Percentiles rank a stretch among this genome's conserved stretches.
phyloP scores from a whole-genome alignment of 257 asterid species.

The Thymus mandschuricus region DNA sequence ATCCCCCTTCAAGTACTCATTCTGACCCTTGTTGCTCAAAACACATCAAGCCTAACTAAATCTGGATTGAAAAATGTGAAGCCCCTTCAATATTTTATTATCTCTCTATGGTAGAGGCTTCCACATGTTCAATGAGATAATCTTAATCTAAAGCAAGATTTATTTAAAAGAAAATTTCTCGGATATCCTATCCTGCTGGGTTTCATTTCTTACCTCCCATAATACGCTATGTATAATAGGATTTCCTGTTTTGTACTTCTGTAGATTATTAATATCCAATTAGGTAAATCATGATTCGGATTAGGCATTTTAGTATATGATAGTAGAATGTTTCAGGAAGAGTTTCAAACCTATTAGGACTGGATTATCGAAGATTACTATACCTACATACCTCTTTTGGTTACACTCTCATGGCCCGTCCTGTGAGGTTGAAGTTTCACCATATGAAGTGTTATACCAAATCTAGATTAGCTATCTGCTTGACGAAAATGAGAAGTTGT shows the following conservation, averaged over 20 bases:
- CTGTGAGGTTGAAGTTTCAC: neutral
- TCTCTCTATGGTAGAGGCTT: neutral
- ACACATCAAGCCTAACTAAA: neutral
- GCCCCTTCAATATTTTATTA: constrained; percentile 4
- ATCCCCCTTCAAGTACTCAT: neutral
- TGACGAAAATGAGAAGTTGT: neutral
- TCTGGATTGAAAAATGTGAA: too few species aligned
- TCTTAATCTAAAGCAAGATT: neutral
- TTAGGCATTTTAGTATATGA: neutral
- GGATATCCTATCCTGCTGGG: neutral
- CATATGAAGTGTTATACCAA: neutral
- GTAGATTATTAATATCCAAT: neutral
- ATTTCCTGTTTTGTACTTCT: neutral
- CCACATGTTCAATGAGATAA: constrained; percentile 1
- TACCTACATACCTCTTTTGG: neutral
- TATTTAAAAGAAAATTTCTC: neutral
- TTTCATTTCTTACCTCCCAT: neutral
- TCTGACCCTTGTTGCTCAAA: neutral
- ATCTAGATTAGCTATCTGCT: neutral
- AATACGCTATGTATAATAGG: neutral
- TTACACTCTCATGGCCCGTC: neutral
- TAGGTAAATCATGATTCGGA: neutral
- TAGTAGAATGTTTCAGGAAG: neutral
- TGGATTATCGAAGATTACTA: neutral
- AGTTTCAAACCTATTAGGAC: neutral